A percentile compares a stretch with the other conserved stretches of the same genome.
These are phyloP conservation scores for Nicotiana tabacum DNA, from an alignment of 257 asterid genomes.

Conservation along the genomic window DNA sequence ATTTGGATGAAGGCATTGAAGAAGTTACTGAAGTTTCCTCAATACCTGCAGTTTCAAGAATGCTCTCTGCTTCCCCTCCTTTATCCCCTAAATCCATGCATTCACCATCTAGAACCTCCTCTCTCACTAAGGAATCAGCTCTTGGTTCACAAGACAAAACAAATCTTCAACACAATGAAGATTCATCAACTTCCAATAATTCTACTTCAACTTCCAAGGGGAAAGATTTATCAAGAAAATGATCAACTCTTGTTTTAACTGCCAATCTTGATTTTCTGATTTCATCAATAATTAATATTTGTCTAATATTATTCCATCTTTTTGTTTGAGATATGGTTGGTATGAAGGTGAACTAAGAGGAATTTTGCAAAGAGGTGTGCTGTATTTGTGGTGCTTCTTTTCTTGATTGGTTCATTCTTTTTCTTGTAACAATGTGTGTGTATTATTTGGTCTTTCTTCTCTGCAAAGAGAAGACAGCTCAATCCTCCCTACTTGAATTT, in stretches of 20 bases:
- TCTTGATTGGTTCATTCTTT: too few species aligned
- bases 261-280: not conserved
- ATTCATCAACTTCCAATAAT: not conserved
- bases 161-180: not conserved
- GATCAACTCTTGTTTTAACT: not conserved
- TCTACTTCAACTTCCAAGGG: not conserved
- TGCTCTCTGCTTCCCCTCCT: conserved; percentile 46
- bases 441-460: not conserved
- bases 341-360: not conserved
- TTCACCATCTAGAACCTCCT: conserved; percentile 27
- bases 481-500: too few species aligned
- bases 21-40: conserved; percentile 72
- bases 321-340: not conserved
- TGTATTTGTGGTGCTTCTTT: not conserved
- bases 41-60: conserved; percentile 37
- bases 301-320: not conserved
- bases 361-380: too few species aligned
- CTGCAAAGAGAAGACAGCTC: not conserved
- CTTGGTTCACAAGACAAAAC: not conserved
- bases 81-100: conserved; percentile 22
- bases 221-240: not conserved
- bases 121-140: not conserved
- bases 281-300: not conserved
- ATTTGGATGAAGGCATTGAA: conserved; percentile 76
- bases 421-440: not conserved